Conservation (phyloP, 1,284 basidiomycete genomes). For the Melampsora americana region DNA sequence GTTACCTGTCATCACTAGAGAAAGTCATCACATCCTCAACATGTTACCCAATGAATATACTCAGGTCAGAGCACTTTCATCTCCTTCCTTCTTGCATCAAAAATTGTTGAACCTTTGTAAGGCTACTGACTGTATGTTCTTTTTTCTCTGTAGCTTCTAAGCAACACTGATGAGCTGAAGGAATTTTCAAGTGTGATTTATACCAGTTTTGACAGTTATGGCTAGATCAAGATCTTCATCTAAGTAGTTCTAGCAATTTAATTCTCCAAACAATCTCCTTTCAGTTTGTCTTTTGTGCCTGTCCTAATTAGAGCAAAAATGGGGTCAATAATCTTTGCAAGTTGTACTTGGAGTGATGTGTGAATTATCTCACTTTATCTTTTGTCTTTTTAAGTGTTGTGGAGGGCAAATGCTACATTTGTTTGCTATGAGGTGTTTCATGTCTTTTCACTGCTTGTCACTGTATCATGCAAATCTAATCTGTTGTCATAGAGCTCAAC, state of each 20-base stretch:
- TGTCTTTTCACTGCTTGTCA: too few relatives aligned
- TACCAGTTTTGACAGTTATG: slow-evolving; percentile 19
- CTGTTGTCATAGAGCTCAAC: too few relatives aligned
- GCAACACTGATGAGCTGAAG: slow-evolving; percentile 15
- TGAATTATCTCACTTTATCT: too few relatives aligned
- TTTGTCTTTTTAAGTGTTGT: too few relatives aligned
- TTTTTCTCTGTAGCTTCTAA: slow-evolving; percentile 12
- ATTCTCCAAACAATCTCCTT: too few relatives aligned
- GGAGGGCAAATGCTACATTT: too few relatives aligned
- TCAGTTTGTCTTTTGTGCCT: too few relatives aligned
- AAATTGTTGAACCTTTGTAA: not conserved
- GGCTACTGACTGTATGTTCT: not conserved
- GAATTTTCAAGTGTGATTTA: slow-evolving; percentile 42
- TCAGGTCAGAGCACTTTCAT: slow-evolving; percentile 3
- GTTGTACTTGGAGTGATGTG: too few relatives aligned
- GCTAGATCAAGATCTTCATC: not conserved
- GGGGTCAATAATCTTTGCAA: too few relatives aligned
- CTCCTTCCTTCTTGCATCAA: not conserved
- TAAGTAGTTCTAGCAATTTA: not conserved
- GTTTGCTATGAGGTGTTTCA: too few relatives aligned
- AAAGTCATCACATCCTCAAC: slow-evolving; percentile 16
- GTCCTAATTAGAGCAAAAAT: too few relatives aligned
- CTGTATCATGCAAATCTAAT: too few relatives aligned
- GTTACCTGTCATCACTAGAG: slow-evolving; percentile 23
- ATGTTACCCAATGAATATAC: slow-evolving; percentile 30